Evolutionary conservation across 805 yeast genomes (phyloP).

Genomic region (Candida andamanensis): DNA sequence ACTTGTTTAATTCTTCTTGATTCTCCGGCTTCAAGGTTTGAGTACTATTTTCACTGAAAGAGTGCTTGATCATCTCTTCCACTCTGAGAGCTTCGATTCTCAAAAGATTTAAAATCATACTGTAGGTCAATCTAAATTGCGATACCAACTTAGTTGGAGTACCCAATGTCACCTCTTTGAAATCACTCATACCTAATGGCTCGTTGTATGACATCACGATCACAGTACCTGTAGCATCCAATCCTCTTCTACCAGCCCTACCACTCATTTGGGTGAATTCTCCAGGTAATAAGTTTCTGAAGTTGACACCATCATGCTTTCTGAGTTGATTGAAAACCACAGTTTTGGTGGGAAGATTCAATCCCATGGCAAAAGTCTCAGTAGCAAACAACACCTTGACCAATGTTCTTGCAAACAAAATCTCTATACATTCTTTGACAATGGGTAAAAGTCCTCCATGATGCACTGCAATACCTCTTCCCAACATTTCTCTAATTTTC

Average conservation of each 20-base stretch:
- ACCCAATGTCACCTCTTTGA: slow-evolving; percentile 83
- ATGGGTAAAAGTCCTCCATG: slow-evolving; percentile 93
- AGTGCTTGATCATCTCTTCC: slow-evolving; percentile 97
- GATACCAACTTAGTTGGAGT: slow-evolving; percentile 85
- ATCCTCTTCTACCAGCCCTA: slow-evolving; percentile 96
- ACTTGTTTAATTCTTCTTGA: slow-evolving; percentile 54
- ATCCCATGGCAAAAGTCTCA: slow-evolving; percentile 98
- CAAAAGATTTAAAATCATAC: slow-evolving; percentile 86
- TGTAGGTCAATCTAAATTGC: slow-evolving; percentile 91
- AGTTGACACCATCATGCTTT: slow-evolving; percentile 85
- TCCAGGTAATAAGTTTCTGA: slow-evolving; percentile 84
- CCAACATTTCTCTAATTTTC: slow-evolving; percentile 72
- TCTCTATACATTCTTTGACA: slow-evolving; percentile 89
- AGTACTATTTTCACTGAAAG: slow-evolving; percentile 86
- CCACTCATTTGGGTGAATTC: slow-evolving; percentile 99
- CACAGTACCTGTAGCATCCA: slow-evolving; percentile 91
- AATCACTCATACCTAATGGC: slow-evolving; percentile 51
- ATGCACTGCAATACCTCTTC: slow-evolving; percentile 92
- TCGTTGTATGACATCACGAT: slow-evolving; percentile 80
- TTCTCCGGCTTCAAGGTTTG: slow-evolving; percentile 86
- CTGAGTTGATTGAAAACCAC: slow-evolving; percentile 83
- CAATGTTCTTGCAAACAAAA: slow-evolving; percentile 77
- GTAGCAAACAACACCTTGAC: slow-evolving; percentile 93
- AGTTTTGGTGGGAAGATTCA: slow-evolving; percentile 93
- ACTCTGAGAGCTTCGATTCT: slow-evolving; percentile 92